These are phyloP conservation scores for Solanum chaucha DNA, from an alignment of 257 asterid genomes.

Conservation along the genomic window DNA sequence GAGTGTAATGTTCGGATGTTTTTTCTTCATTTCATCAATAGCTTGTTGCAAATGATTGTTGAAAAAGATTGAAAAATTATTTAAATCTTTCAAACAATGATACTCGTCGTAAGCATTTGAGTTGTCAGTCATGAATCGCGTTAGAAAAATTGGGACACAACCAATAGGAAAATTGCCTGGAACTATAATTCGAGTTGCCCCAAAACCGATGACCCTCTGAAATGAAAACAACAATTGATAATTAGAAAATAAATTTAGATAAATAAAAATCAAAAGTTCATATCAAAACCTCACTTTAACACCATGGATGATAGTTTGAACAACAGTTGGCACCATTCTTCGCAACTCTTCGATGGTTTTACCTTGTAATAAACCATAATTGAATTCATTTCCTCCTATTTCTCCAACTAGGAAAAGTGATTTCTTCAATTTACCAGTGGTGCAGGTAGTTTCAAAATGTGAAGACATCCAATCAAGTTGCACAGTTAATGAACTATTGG, in stretches of 20 bases:
- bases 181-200: not conserved
- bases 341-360: slow-evolving; percentile 1
- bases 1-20: not conserved
- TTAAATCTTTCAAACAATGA: not conserved
- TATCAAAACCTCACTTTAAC: not conserved
- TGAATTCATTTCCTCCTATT: slow-evolving; percentile 9
- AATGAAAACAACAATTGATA: not conserved
- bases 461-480: slow-evolving; percentile 19
- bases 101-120: not conserved
- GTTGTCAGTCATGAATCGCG: not conserved
- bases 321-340: slow-evolving; percentile 2
- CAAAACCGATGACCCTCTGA: not conserved
- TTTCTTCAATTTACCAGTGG: not conserved
- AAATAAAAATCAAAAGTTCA: not conserved
- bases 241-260: not conserved
- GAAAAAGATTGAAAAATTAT: not conserved
- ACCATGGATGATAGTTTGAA: not conserved
- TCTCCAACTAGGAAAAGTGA: slow-evolving; percentile 14
- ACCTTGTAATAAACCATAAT: slow-evolving; percentile 10
- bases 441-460: slow-evolving; percentile 9
- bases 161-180: not conserved
- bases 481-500: slow-evolving; percentile 11
- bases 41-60: not conserved
- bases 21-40: not conserved
- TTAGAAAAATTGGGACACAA: not conserved